These are phyloP conservation scores for Pseudocercospora vitis DNA, from an alignment of 2,329 filamentous ascomycete genomes.

Conservation along the genomic window DNA sequence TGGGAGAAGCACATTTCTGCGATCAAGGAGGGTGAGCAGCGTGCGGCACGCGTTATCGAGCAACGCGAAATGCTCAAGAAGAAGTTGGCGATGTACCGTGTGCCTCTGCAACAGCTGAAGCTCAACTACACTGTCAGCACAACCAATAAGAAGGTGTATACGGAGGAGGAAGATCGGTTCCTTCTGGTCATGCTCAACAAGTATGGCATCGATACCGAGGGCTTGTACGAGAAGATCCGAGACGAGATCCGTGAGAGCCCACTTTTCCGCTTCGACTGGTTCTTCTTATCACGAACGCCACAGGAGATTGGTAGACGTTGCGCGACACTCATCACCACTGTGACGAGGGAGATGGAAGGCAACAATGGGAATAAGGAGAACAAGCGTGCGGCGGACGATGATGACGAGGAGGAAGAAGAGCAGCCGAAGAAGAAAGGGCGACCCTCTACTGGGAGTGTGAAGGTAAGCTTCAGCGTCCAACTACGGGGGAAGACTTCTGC, in stretches of 20 bases:
- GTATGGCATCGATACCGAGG: constrained; percentile 86
- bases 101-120: constrained; percentile 94
- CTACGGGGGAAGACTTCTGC: neutral
- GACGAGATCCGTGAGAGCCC: constrained; percentile 94
- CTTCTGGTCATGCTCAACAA: constrained; percentile 89
- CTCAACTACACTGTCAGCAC: constrained; percentile 99
- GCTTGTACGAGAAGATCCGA: constrained; percentile 89
- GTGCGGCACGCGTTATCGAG: constrained; percentile 81
- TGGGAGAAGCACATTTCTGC: constrained; percentile 84
- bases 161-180: constrained; percentile 96
- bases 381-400: constrained; percentile 72
- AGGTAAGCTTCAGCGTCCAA: constrained; percentile 58
- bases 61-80: constrained; percentile 90
- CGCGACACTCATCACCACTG: constrained; percentile 89
- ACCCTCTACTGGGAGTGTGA: constrained; percentile 62
- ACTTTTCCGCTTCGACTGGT: constrained; percentile 98
- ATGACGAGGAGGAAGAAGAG: constrained; percentile 79
- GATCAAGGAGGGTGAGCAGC: constrained; percentile 91
- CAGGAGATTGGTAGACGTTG: constrained; percentile 90
- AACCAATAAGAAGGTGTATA: constrained; percentile 99
- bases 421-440: constrained; percentile 96
- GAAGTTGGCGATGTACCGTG: constrained; percentile 96
- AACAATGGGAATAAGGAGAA: constrained; percentile 51
- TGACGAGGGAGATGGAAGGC: constrained; percentile 88
- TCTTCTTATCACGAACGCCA: constrained; percentile 92